phyloP scores from a whole-genome alignment of 1,139 yeast genomes.

The Geotrichum fermentans region DNA sequence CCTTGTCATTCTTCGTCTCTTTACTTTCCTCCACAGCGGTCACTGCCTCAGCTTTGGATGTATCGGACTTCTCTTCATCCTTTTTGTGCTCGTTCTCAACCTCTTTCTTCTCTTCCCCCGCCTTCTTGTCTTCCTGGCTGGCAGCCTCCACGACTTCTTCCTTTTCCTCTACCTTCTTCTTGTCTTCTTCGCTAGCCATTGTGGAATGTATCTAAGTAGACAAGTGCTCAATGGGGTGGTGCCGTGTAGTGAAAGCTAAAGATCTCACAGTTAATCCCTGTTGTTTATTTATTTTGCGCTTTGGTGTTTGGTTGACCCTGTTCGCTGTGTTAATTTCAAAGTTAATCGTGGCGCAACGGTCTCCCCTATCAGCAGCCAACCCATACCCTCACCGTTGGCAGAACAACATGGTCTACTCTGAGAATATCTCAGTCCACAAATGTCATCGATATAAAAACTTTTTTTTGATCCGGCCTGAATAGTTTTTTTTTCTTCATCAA shows the following conservation, averaged over 20 bases:
- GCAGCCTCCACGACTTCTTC: slow-evolving; percentile 5
- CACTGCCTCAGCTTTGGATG: background rate
- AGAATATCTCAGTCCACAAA: background rate
- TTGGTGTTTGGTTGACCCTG: background rate
- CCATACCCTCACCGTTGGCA: background rate
- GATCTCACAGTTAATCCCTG: too few relatives aligned
- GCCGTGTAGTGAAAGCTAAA: background rate
- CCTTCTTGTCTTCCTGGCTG: background rate
- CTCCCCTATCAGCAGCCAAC: background rate
- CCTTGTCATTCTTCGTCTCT: slow-evolving; percentile 1
- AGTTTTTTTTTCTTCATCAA: slow-evolving; percentile 9
- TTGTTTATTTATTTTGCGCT: too few relatives aligned
- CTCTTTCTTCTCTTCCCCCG: background rate
- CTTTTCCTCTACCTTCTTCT: slow-evolving; percentile 11
- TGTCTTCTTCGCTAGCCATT: slow-evolving; percentile 20
- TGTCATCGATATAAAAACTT: background rate
- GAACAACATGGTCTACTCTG: background rate
- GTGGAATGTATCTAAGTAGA: too few relatives aligned
- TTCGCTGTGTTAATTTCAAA: background rate
- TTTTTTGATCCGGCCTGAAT: background rate
- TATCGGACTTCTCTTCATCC: background rate
- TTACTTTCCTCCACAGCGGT: slow-evolving; percentile 1
- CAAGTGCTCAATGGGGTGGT: background rate
- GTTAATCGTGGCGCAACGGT: background rate
- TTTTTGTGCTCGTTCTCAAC: background rate